These are phyloP conservation scores for Cinnamomum micranthum DNA, from an alignment of 164 flowering plant species.

Conservation along the genomic window DNA sequence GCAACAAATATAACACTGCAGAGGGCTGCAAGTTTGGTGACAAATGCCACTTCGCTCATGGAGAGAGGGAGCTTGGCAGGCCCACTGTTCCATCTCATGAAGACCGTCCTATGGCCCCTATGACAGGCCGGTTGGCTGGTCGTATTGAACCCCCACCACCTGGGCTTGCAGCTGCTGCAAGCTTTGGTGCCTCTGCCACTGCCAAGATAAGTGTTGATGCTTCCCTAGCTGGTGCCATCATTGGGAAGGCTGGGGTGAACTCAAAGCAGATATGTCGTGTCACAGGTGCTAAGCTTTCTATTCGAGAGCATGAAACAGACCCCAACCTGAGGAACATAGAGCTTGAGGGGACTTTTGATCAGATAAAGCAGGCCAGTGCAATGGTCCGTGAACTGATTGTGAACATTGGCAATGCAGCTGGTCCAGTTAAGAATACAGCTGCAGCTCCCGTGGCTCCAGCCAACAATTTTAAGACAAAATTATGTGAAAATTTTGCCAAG, in stretches of 20 bases:
- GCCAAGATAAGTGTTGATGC: slow-evolving; percentile 93
- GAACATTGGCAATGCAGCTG: slow-evolving; percentile 30
- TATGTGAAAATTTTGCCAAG: slow-evolving; percentile 66
- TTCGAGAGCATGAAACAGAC: slow-evolving; percentile 80
- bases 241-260: slow-evolving; percentile 90
- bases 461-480: slow-evolving; percentile 66
- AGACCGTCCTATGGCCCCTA: slow-evolving; percentile 42
- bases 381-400: slow-evolving; percentile 78
- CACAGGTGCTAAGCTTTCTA: slow-evolving; percentile 80
- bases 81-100: slow-evolving; percentile 39
- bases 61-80: slow-evolving; percentile 84
- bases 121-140: slow-evolving; percentile 29
- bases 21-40: slow-evolving; percentile 97
- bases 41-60: slow-evolving; percentile 85
- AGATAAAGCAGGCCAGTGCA: slow-evolving; percentile 76
- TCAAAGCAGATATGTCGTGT: slow-evolving; percentile 86
- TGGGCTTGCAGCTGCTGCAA: slow-evolving; percentile 43
- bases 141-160: slow-evolving; percentile 40
- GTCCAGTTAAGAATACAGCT: slow-evolving; percentile 12
- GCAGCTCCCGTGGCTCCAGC: slow-evolving; percentile 15
- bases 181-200: slow-evolving; percentile 81
- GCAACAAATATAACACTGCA: slow-evolving; percentile 62
- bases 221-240: slow-evolving; percentile 86
- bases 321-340: slow-evolving; percentile 81
- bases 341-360: slow-evolving; percentile 87